These are phyloP conservation scores for Ambrosia trifida DNA, from an alignment of 129 eudicot genomes.

Conservation along the genomic window DNA sequence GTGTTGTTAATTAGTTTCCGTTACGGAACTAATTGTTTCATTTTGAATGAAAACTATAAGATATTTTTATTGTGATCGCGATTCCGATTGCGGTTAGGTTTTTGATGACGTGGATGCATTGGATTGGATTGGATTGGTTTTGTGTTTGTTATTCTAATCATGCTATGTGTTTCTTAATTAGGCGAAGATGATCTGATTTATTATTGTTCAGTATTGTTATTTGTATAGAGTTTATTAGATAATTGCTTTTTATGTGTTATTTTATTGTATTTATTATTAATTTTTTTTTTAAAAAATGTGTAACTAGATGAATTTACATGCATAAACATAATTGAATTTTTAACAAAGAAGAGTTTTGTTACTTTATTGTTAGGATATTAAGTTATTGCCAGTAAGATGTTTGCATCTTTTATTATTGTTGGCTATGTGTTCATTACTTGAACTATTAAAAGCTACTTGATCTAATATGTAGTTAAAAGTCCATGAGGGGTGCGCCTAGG, in stretches of 20 bases:
- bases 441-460: not conserved
- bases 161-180: too few relatives aligned
- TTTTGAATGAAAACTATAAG: conserved; percentile 11
- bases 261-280: not conserved
- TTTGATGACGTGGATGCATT: too few relatives aligned
- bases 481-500: too few relatives aligned
- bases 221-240: not conserved
- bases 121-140: too few relatives aligned
- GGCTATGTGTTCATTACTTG: not conserved
- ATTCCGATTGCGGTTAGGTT: too few relatives aligned
- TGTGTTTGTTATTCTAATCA: too few relatives aligned
- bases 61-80: not conserved
- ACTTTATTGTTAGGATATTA: not conserved
- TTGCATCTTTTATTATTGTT: not conserved
- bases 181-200: too few relatives aligned
- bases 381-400: not conserved
- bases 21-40: conserved; percentile 19
- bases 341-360: not conserved
- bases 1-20: not conserved
- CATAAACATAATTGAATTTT: not conserved
- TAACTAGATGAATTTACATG: not conserved
- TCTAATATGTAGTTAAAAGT: not conserved
- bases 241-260: conserved; percentile 1
- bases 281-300: not conserved
- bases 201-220: too few relatives aligned